A percentile compares a stretch with the other conserved stretches of the same genome.
These are phyloP conservation scores for Diaporthe ilicicola DNA, from an alignment of 2,329 filamentous ascomycete species.

Conservation along the genomic window DNA sequence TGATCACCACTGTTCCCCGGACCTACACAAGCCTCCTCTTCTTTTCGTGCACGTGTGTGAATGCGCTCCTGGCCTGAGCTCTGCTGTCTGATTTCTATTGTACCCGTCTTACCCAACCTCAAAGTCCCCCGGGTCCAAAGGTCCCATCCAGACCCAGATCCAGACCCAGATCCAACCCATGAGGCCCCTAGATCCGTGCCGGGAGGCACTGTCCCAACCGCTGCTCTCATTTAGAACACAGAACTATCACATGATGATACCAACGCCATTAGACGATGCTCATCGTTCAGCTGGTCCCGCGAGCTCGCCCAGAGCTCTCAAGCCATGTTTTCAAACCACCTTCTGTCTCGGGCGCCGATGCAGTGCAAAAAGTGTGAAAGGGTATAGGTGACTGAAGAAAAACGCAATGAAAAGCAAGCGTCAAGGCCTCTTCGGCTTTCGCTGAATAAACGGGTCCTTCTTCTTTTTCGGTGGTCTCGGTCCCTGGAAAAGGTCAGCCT, in stretches of 20 bases:
- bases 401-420: background rate
- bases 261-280: constrained; percentile 12
- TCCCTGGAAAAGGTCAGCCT: background rate
- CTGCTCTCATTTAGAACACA: background rate
- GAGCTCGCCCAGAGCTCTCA: background rate
- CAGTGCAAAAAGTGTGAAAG: constrained; percentile 3
- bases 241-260: background rate
- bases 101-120: background rate
- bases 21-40: constrained; percentile 2
- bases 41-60: background rate
- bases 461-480: constrained; percentile 27
- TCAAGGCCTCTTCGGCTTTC: constrained; percentile 42
- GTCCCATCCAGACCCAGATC: background rate
- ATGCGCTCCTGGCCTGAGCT: constrained; percentile 1
- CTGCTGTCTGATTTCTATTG: constrained; percentile 1
- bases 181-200: background rate
- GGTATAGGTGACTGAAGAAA: constrained; percentile 3
- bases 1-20: background rate
- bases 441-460: constrained; percentile 57
- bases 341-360: background rate
- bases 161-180: background rate
- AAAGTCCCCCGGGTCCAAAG: background rate
- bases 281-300: background rate
- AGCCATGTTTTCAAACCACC: background rate
- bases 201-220: background rate